Evolutionary conservation across 345 rosid genomes (phyloP), one percentile per base, ranked within the genome.

Genomic region (Sisymbrium irio): DNA sequence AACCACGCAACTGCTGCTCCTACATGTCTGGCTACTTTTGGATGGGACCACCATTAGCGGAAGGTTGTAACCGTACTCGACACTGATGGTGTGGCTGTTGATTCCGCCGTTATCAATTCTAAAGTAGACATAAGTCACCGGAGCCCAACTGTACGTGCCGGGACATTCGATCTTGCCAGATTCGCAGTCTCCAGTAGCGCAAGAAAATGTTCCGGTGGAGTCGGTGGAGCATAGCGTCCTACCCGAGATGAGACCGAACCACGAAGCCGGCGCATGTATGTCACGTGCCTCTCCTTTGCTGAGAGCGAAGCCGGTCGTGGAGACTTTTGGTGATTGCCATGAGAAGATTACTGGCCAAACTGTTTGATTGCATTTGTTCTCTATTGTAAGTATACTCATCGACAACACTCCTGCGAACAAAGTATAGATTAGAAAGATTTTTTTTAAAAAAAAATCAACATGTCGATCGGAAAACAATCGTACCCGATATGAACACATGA

Each of bases 41-140:
- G 32, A 28, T 4, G 32, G 32, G 6, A 46, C 58, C 7, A 70
- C 74, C 58, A 36, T 46, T 3, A 70, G 0, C 1, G 74, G 74
- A 58, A 70, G 74, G 44, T 70, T 70, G 46, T 70, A 71, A 36
- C 75, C 75, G 4, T 50, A 62, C 33, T 72, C 69, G 14, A 72
- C 22, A 27, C 62, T 72, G 7, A 62, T 41, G 7, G 45, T 51
- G 36, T 72, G 8, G 62, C 62, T 72, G 27, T 51, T 53, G 44
- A 20, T 13, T 3, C 76, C 69, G 17, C 4, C 30, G 8, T 62
- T 4, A 2, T 40, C 35, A 51, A 62, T 53, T 62, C 55, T 72
- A 53, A 72, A 72, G 17, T 11, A 28, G 35, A n/a, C 45, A 9
- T 62, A 72, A 28, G 76, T 72, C 9, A 33, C 59, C 5, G 58